Percentiles rank a stretch among this genome's conserved stretches.
Evolutionary conservation across 345 rosid genomes (phyloP).

Genomic region (Alliaria petiolata): DNA sequence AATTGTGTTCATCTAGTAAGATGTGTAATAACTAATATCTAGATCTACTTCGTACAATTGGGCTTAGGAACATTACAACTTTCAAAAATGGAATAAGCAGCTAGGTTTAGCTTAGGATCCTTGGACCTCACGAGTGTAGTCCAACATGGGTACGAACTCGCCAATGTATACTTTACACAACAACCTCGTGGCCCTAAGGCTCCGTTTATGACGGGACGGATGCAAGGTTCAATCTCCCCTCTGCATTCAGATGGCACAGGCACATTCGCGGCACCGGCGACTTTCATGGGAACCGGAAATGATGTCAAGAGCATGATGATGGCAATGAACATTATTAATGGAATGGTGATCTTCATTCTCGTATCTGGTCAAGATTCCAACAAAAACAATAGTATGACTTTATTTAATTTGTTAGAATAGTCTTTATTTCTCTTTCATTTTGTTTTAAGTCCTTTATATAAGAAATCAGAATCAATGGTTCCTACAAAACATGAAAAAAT

Average conservation of each 20-base stretch:
- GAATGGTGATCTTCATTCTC: neutral
- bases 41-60: too few relatives aligned
- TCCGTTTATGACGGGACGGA: neutral
- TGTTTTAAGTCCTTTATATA: neutral
- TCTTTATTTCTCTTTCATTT: neutral
- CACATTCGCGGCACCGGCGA: neutral
- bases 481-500: neutral
- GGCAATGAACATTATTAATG: neutral
- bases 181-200: neutral
- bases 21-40: too few relatives aligned
- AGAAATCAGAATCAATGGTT: neutral
- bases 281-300: neutral
- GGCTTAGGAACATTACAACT: too few relatives aligned
- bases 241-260: neutral
- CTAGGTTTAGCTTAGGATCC: too few relatives aligned
- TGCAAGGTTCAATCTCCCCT: neutral
- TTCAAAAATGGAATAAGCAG: too few relatives aligned
- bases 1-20: too few relatives aligned
- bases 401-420: neutral
- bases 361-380: neutral
- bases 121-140: too few relatives aligned
- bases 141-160: too few relatives aligned
- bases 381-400: neutral
- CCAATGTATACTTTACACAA: neutral
- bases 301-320: neutral